phyloP scores from a whole-genome alignment of 176 grass and related monocot species.

The Echinochloa phyllopogon region DNA sequence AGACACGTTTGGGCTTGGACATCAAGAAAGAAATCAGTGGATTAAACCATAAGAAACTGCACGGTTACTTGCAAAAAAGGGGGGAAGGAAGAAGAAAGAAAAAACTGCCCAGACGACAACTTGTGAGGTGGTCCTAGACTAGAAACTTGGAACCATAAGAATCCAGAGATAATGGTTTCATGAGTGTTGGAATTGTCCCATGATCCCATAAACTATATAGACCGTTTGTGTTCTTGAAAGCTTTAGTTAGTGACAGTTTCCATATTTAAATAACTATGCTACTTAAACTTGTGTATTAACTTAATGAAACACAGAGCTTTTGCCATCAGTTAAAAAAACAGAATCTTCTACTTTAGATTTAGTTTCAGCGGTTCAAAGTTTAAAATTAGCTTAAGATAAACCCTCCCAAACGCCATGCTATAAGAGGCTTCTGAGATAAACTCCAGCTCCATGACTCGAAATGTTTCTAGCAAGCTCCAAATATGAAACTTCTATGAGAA shows the following conservation, averaged over 20 bases:
- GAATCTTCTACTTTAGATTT: neutral
- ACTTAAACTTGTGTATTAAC: neutral
- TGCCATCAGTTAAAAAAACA: neutral
- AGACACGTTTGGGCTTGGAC: conserved; percentile 34
- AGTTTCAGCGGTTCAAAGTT: neutral
- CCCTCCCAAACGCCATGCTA: neutral
- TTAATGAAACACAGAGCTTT: neutral
- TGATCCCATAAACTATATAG: neutral
- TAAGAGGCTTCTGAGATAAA: conserved; percentile 27
- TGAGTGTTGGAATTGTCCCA: conserved; percentile 11
- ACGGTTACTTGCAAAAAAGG: neutral
- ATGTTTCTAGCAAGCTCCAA: conserved; percentile 20
- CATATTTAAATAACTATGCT: conserved; percentile 3
- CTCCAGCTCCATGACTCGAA: neutral
- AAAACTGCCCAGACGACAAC: conserved; percentile 6
- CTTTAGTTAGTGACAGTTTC: neutral
- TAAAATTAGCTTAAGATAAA: conserved; percentile 6
- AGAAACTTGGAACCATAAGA: conserved; percentile 25
- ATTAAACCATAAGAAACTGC: conserved; percentile 39
- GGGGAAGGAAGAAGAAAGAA: neutral
- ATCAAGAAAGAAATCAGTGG: conserved; percentile 41
- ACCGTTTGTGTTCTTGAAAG: neutral
- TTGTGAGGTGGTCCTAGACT: conserved; percentile 34
- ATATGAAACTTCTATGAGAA: neutral
- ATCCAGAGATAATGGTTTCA: conserved; percentile 16